These are phyloP conservation scores for Bryopsis sp. DNA, from an alignment of 139 green algal species.

Conservation along the genomic window DNA sequence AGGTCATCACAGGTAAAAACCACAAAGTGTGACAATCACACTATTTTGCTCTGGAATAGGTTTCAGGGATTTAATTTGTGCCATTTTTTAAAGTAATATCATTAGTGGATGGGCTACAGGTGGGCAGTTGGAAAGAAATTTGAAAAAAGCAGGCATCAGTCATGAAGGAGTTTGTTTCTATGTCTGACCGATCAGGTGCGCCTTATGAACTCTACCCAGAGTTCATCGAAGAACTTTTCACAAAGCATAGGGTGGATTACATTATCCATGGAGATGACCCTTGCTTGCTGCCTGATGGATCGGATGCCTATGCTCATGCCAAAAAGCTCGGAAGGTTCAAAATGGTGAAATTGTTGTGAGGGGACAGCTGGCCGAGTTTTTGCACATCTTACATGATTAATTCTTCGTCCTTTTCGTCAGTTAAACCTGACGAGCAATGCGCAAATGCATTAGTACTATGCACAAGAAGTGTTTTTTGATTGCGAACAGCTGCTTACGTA, in stretches of 20 bases:
- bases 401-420: too few species aligned
- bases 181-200: too few species aligned
- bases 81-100: slow-evolving; percentile 3
- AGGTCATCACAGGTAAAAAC: slow-evolving; percentile 70
- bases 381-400: too few species aligned
- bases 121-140: too few species aligned
- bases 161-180: too few species aligned
- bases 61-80: slow-evolving; percentile 1
- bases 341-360: slow-evolving; percentile 43
- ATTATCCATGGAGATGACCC: slow-evolving; percentile 98
- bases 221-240: slow-evolving; percentile 89
- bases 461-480: too few species aligned
- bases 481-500: too few species aligned
- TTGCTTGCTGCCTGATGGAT: slow-evolving; percentile 94
- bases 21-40: too few species aligned
- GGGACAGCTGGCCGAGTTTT: too few species aligned
- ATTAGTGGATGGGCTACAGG: background rate
- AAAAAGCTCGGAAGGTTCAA: slow-evolving; percentile 85
- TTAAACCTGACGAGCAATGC: too few species aligned
- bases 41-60: background rate
- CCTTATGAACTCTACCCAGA: slow-evolving; percentile 90
- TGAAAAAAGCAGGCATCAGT: too few species aligned
- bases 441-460: too few species aligned
- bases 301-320: slow-evolving; percentile 90
- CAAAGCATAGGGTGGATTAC: slow-evolving; percentile 93